Evolutionary conservation across 371 early-diverging fungal genomes (phyloP).

Genomic region (Haplosporangium sp.): DNA sequence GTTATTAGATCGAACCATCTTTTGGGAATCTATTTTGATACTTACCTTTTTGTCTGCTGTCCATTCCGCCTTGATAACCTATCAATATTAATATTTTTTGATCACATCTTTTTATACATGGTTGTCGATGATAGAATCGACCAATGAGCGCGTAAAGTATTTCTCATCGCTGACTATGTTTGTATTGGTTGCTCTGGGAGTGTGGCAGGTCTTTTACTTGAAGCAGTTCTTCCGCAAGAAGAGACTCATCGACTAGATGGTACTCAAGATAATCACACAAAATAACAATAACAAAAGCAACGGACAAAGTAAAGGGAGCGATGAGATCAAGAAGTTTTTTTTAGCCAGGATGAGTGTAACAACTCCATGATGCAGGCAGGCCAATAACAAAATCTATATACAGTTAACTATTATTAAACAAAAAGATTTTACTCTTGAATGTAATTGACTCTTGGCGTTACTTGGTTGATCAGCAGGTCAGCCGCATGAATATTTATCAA

Average conservation of each 20-base stretch:
- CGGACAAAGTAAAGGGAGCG: neutral
- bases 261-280: neutral
- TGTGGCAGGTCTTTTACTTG: conserved; percentile 89
- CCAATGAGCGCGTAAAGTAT: conserved; percentile 86
- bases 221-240: conserved; percentile 89
- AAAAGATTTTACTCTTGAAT: neutral
- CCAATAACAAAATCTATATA: too few species aligned
- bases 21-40: neutral
- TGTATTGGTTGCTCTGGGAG: conserved; percentile 74
- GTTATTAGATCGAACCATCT: neutral
- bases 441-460: neutral
- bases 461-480: neutral
- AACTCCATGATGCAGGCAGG: too few species aligned
- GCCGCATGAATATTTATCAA: neutral
- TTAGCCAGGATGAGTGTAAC: neutral
- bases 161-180: conserved; percentile 80
- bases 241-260: conserved; percentile 77
- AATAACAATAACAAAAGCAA: neutral
- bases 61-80: neutral
- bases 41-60: neutral
- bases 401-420: neutral
- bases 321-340: neutral
- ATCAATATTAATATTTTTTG: too few species aligned
- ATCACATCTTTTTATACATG: conserved; percentile 1
- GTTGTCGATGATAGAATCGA: conserved; percentile 68